These are phyloP conservation scores for Starmerella bombi DNA, from an alignment of 805 yeast species.

Conservation along the genomic window DNA sequence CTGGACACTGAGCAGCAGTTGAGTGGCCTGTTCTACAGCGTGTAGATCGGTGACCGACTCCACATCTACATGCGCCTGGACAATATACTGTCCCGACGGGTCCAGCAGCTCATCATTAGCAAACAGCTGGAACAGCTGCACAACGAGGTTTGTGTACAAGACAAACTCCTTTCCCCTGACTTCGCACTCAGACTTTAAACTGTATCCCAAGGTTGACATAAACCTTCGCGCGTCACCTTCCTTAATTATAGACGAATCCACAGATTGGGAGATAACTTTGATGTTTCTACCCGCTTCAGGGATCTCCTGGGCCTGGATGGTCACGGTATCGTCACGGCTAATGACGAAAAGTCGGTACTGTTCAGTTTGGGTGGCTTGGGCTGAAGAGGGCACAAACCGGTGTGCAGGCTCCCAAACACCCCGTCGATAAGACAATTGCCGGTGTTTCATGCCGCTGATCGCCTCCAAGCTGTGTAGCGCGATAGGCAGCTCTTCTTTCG, in stretches of 20 bases:
- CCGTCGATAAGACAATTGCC: slow-evolving; percentile 20
- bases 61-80: slow-evolving; percentile 59
- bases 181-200: slow-evolving; percentile 48
- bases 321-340: not conserved
- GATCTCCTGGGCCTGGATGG: slow-evolving; percentile 22
- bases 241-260: slow-evolving; percentile 39
- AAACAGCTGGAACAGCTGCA: slow-evolving; percentile 39
- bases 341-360: slow-evolving; percentile 26
- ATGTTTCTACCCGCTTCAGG: slow-evolving; percentile 31
- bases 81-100: slow-evolving; percentile 24
- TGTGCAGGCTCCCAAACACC: slow-evolving; percentile 27
- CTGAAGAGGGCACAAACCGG: slow-evolving; percentile 23
- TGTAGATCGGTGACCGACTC: slow-evolving; percentile 64
- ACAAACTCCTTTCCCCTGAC: slow-evolving; percentile 48
- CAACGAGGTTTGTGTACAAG: slow-evolving; percentile 40
- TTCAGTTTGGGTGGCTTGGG: slow-evolving; percentile 21
- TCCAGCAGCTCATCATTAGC: slow-evolving; percentile 21
- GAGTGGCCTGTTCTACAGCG: slow-evolving; percentile 49
- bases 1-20: slow-evolving; percentile 48
- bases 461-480: slow-evolving; percentile 27
- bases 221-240: slow-evolving; percentile 27
- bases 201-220: slow-evolving; percentile 59
- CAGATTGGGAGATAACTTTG: slow-evolving; percentile 50
- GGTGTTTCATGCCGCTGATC: slow-evolving; percentile 29
- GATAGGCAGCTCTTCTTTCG: slow-evolving; percentile 24